Base-by-base conservation (phyloP, 345 rosid species). In the Lumnitzera littorea region DNA sequence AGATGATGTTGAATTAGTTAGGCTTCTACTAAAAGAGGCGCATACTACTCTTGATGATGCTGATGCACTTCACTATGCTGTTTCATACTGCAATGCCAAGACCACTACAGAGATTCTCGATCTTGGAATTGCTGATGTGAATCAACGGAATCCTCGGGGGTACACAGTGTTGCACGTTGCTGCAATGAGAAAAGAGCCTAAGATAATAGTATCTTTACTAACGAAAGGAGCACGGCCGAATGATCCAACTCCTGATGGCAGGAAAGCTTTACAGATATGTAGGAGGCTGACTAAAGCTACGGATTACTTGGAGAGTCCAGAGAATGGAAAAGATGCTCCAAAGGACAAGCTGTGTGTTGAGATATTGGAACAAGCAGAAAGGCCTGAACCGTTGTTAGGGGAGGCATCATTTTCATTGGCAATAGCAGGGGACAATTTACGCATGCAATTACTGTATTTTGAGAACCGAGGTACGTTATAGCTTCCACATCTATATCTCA, bases 111-210 rank as follows among this genome's bases (percentile, higher is more conserved):
- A 91, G 66, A 83, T 91, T 58, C 79, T 91, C 13, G 90, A 91
- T 68, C 72, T 88, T 16, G 95, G 81, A 55, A 71, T 86, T 27
- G 89, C 95, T 6, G 87, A 88, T 66, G 85, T 82, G 24, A 84
- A 88, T 58, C 55, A 29, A 15, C 78, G 79, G 67, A 86, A 86
- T 58, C 57, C 70, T 24, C 80, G 90, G 63, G 98, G 95, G 2
- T 84, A 81, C 64, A 82, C 90, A 0, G 87, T 89, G 67, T 81
- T 91, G 51, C 98, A 88, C 41, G 74, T 82, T 70, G 91, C 96
- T 55, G 91, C 98, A 14, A 81, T 75, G 80, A 56, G 95, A 66
- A 91, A 78, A 56, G 96, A 88, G 57, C 98, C 98, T 43, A 81
- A 77, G 74, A 76, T 91, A 62, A 81, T 88, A 16, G 86, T 81